Percentiles rank a stretch among this genome's conserved stretches.
Conservation (phyloP, 2,329 filamentous ascomycete species). For the Knufia petricola region DNA sequence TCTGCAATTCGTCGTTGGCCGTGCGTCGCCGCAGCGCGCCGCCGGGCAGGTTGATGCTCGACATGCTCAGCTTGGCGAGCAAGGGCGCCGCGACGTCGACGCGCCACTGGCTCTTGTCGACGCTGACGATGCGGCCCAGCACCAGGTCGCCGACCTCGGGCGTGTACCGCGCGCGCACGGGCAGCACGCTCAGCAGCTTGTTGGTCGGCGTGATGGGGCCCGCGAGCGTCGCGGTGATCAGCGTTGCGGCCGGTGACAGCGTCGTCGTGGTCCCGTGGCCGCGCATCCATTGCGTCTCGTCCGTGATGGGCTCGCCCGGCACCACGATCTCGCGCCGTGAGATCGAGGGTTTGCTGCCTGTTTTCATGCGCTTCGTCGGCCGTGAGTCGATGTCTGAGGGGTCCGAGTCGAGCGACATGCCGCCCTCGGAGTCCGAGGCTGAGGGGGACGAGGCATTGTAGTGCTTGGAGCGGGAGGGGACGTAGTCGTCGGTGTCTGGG, state of each 20-base stretch:
- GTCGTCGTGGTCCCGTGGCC: slow-evolving; percentile 69
- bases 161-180: slow-evolving; percentile 82
- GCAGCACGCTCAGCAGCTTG: slow-evolving; percentile 86
- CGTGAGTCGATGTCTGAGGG: slow-evolving; percentile 35
- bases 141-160: slow-evolving; percentile 95
- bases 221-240: slow-evolving; percentile 81
- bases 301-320: slow-evolving; percentile 78
- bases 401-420: slow-evolving; percentile 26
- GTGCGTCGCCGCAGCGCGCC: slow-evolving; percentile 86
- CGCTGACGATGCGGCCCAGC: slow-evolving; percentile 84
- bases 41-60: slow-evolving; percentile 86
- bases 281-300: slow-evolving; percentile 92
- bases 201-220: slow-evolving; percentile 89
- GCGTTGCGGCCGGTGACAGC: slow-evolving; percentile 32
- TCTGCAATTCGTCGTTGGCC: slow-evolving; percentile 93
- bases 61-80: slow-evolving; percentile 74
- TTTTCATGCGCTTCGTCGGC: slow-evolving; percentile 31
- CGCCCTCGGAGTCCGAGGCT: slow-evolving; percentile 41
- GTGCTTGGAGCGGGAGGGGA: slow-evolving; percentile 26
- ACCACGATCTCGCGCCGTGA: slow-evolving; percentile 36
- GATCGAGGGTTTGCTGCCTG: slow-evolving; percentile 29
- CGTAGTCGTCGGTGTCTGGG: slow-evolving; percentile 27
- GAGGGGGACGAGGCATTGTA: slow-evolving; percentile 21
- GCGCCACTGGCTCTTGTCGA: slow-evolving; percentile 88
- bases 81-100: slow-evolving; percentile 86